Conservation (phyloP, 2,329 filamentous ascomycete genomes). For the Fusarium humuli region DNA sequence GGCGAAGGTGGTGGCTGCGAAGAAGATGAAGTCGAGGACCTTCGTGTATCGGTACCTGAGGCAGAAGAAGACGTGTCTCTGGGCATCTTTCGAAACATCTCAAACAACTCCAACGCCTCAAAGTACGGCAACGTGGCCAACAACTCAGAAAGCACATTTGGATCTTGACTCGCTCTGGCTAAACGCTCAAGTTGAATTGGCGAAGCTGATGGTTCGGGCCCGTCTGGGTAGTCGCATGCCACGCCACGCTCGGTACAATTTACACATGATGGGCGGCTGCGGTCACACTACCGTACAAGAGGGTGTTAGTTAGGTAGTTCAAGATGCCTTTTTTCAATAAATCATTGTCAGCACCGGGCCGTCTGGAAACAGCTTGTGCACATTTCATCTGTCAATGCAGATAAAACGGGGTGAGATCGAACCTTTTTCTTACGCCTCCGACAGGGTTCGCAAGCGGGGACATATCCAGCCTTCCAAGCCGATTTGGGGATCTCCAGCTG, state of each 20-base stretch:
- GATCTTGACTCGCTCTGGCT: neutral
- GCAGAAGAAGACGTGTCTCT: neutral
- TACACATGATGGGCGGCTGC: neutral
- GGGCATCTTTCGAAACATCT: neutral
- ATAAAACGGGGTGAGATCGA: neutral
- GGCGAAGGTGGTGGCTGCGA: neutral
- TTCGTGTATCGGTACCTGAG: neutral
- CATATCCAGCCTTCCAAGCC: neutral
- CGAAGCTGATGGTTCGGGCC: neutral
- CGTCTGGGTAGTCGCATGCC: neutral
- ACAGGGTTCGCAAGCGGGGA: constrained; percentile 7
- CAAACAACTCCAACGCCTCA: neutral
- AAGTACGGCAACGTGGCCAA: neutral
- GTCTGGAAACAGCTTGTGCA: neutral
- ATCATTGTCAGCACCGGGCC: neutral
- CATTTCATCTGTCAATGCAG: neutral
- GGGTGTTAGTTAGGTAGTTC: neutral
- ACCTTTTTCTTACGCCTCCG: constrained; percentile 13
- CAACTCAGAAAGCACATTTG: neutral
- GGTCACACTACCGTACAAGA: neutral
- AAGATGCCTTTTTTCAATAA: neutral
- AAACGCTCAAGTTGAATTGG: neutral
- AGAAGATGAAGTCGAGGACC: neutral
- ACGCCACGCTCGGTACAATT: neutral
- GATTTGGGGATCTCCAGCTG: neutral